A percentile compares a stretch with the other conserved stretches of the same genome.
Evolutionary conservation across 2,329 filamentous ascomycete species (phyloP).

Genomic region (Dothistroma septosporum): DNA sequence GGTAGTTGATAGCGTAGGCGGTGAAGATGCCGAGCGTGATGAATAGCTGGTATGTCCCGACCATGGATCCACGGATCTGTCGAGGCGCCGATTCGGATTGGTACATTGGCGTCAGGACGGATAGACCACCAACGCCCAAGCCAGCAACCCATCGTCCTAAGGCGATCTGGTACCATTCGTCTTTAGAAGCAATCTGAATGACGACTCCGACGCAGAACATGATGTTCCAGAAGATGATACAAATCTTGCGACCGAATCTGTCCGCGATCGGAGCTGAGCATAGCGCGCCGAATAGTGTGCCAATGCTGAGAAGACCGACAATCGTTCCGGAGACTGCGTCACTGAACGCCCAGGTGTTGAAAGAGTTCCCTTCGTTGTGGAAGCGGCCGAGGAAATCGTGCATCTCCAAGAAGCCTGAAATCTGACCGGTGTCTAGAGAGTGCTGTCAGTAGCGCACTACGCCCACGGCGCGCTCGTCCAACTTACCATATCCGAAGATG

Average conservation of each 20-base stretch:
- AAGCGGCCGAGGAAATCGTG: slow-evolving; percentile 54
- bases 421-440: slow-evolving; percentile 54
- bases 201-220: slow-evolving; percentile 62
- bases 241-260: slow-evolving; percentile 56
- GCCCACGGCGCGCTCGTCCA: background rate
- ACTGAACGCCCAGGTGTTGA: slow-evolving; percentile 44
- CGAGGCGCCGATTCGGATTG: slow-evolving; percentile 63
- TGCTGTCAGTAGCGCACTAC: slow-evolving; percentile 3
- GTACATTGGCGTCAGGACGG: slow-evolving; percentile 64
- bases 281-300: slow-evolving; percentile 57
- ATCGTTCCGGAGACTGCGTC: slow-evolving; percentile 61
- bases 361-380: slow-evolving; percentile 24
- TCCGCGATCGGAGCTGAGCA: slow-evolving; percentile 59
- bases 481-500: slow-evolving; percentile 39
- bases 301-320: slow-evolving; percentile 56
- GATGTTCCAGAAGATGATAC: slow-evolving; percentile 60
- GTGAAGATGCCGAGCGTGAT: slow-evolving; percentile 64
- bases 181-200: slow-evolving; percentile 59
- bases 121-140: slow-evolving; percentile 61
- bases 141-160: slow-evolving; percentile 63
- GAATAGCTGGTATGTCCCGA: slow-evolving; percentile 64
- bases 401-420: slow-evolving; percentile 61
- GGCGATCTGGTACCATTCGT: slow-evolving; percentile 61
- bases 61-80: slow-evolving; percentile 60
- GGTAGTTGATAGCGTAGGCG: slow-evolving; percentile 52